Evolutionary conservation across 345 rosid species (phyloP).

Genomic region (Erucastrum elatum): DNA sequence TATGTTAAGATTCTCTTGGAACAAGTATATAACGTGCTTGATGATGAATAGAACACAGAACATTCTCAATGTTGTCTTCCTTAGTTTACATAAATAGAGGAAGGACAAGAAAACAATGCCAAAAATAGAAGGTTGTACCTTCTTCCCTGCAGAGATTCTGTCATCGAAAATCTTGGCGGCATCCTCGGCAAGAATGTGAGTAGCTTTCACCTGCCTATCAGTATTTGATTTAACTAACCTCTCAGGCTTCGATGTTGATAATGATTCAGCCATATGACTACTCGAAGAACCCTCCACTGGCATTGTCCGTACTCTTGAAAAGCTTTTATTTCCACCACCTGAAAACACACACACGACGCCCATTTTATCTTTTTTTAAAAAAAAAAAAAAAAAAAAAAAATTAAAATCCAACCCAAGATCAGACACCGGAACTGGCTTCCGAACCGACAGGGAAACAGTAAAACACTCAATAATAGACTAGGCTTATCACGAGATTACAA

Average conservation of each 20-base stretch:
- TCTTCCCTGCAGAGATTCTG: slow-evolving; percentile 67
- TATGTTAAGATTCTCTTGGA: background rate
- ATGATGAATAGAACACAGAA: too few species aligned
- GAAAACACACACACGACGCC: background rate
- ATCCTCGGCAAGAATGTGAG: slow-evolving; percentile 62
- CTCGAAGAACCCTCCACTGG: slow-evolving; percentile 37
- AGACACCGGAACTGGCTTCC: too few species aligned
- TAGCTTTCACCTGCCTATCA: slow-evolving; percentile 53
- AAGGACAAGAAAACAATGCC: too few species aligned
- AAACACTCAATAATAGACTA: too few species aligned
- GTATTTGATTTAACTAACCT: slow-evolving; percentile 74
- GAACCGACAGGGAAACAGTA: too few species aligned
- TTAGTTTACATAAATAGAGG: background rate
- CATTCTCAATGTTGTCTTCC: too few species aligned
- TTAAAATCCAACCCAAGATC: too few species aligned
- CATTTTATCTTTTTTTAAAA: too few species aligned
- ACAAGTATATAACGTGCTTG: background rate
- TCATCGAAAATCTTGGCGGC: slow-evolving; percentile 79
- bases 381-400: too few species aligned
- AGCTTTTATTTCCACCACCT: slow-evolving; percentile 44
- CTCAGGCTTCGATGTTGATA: slow-evolving; percentile 48
- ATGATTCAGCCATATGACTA: slow-evolving; percentile 32
- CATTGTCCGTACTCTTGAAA: slow-evolving; percentile 43
- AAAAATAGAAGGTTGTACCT: too few species aligned
- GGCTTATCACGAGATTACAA: too few species aligned